phyloP scores from a whole-genome alignment of 2,329 filamentous ascomycete genomes.

The Penicillium griseofulvum region DNA sequence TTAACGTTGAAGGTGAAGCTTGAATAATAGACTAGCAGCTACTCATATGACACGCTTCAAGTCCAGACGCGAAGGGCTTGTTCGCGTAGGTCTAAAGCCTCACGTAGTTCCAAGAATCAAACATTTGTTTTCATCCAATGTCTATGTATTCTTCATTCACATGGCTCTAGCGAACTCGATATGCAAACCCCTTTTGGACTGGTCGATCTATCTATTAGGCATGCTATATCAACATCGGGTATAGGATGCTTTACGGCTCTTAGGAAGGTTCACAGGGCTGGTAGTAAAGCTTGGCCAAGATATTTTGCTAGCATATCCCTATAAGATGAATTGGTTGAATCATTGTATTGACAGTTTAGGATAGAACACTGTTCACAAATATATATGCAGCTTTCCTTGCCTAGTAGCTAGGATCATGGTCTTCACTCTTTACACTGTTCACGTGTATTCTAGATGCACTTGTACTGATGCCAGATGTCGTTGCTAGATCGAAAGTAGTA shows the following conservation, averaged over 20 bases:
- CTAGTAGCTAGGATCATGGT: too few relatives aligned
- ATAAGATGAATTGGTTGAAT: neutral
- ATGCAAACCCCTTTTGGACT: too few relatives aligned
- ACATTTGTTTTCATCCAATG: too few relatives aligned
- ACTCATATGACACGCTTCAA: neutral
- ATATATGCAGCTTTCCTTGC: neutral
- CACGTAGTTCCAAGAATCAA: too few relatives aligned
- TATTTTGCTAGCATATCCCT: neutral
- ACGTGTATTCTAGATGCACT: too few relatives aligned
- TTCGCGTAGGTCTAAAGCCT: too few relatives aligned
- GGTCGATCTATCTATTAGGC: neutral
- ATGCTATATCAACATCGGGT: neutral
- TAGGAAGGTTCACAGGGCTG: neutral
- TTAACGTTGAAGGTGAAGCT: neutral
- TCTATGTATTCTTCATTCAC: neutral
- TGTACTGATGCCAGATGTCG: too few relatives aligned
- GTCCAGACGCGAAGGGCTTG: neutral
- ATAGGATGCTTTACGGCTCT: neutral
- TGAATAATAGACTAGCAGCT: neutral
- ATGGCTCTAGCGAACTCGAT: neutral
- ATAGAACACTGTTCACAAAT: neutral
- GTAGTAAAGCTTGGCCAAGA: too few relatives aligned
- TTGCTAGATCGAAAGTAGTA: too few relatives aligned
- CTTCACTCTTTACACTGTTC: too few relatives aligned
- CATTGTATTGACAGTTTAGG: neutral